phyloP scores from a whole-genome alignment of 345 rosid genomes.

The Eucalyptus pauciflora region DNA sequence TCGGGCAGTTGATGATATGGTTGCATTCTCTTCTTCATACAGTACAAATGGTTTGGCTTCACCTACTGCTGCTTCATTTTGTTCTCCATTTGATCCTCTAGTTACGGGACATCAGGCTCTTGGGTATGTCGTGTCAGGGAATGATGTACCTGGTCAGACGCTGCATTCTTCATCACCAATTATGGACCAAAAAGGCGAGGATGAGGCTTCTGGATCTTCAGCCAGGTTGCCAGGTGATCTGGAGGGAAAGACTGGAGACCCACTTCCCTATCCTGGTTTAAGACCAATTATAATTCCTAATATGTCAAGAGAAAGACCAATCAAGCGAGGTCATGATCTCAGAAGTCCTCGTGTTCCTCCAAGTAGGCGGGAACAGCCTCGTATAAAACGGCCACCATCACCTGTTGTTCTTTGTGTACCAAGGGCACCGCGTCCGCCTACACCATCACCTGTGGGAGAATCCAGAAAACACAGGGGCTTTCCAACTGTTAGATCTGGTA shows the following conservation, averaged over 20 bases:
- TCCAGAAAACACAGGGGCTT: slow-evolving; percentile 84
- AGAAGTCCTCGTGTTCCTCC: slow-evolving; percentile 81
- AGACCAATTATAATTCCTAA: slow-evolving; percentile 91
- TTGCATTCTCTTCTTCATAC: slow-evolving; percentile 89
- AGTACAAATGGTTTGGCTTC: slow-evolving; percentile 89
- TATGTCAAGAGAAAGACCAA: slow-evolving; percentile 48
- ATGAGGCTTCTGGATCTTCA: slow-evolving; percentile 58
- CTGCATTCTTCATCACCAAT: slow-evolving; percentile 43
- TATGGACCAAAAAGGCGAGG: slow-evolving; percentile 47
- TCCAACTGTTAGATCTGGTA: slow-evolving; percentile 97
- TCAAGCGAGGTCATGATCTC: slow-evolving; percentile 46
- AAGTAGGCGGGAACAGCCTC: slow-evolving; percentile 67
- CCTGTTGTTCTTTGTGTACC: slow-evolving; percentile 97
- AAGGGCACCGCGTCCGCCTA: slow-evolving; percentile 91
- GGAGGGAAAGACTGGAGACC: slow-evolving; percentile 66
- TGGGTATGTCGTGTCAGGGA: slow-evolving; percentile 79
- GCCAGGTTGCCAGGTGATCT: slow-evolving; percentile 44
- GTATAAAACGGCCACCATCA: slow-evolving; percentile 91
- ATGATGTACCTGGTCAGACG: slow-evolving; percentile 63
- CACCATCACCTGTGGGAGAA: slow-evolving; percentile 85
- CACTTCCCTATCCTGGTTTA: slow-evolving; percentile 73
- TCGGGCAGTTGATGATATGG: slow-evolving; percentile 95
- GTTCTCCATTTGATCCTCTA: slow-evolving; percentile 84
- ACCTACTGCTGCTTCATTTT: slow-evolving; percentile 82
- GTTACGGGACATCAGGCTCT: slow-evolving; percentile 73